Evolutionary conservation across 805 yeast species (phyloP).

Genomic region (Saturnispora gosingensis): DNA sequence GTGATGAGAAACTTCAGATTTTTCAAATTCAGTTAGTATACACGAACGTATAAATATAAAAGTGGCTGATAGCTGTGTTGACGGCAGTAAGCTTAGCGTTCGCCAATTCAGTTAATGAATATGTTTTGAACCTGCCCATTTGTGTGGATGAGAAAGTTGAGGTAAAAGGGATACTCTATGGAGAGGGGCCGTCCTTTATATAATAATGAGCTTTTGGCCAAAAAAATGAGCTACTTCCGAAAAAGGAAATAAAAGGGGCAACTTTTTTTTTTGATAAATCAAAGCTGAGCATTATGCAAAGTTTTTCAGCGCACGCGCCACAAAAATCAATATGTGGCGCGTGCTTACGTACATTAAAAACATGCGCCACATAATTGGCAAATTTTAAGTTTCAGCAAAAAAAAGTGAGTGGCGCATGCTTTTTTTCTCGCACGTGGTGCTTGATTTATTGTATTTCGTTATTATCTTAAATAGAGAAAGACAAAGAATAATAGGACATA

Average conservation of each 20-base stretch:
- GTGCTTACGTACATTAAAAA: too few relatives aligned
- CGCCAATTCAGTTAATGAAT: too few relatives aligned
- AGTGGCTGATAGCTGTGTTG: not conserved
- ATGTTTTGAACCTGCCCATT: too few relatives aligned
- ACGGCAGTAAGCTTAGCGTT: not conserved
- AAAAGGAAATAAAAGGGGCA: not conserved
- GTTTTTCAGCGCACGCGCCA: too few relatives aligned
- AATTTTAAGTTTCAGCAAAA: not conserved
- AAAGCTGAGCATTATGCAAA: too few relatives aligned
- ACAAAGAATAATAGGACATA: not conserved
- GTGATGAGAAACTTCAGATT: not conserved
- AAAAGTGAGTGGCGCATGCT: not conserved
- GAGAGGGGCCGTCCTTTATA: not conserved
- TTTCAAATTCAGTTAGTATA: not conserved
- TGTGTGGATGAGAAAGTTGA: too few relatives aligned
- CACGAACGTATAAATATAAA: too few relatives aligned
- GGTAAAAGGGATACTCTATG: too few relatives aligned
- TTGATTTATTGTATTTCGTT: not conserved
- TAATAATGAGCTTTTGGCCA: not conserved
- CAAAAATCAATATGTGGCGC: too few relatives aligned
- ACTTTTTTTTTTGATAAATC: too few relatives aligned
- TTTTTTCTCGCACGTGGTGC: not conserved
- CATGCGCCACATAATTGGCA: not conserved
- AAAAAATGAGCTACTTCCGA: not conserved
- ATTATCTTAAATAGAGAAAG: not conserved